A percentile compares a stretch with the other conserved stretches of the same genome.
These are phyloP conservation scores for Stentor roeselii DNA, from an alignment of 73 alveolate species.

Conservation along the genomic window DNA sequence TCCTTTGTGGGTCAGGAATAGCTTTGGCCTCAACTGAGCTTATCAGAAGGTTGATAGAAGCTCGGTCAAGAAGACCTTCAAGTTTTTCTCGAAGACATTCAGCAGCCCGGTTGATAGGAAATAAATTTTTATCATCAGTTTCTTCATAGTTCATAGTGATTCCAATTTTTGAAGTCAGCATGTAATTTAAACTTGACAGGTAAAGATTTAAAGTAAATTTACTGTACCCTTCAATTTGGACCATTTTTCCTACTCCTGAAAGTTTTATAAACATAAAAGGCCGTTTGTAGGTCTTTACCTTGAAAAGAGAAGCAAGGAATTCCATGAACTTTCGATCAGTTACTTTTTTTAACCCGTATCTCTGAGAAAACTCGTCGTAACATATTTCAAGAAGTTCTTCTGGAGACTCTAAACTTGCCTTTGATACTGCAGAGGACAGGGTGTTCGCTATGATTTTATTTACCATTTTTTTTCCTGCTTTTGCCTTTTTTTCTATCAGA, in stretches of 20 bases:
- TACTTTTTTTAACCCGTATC: slow-evolving; percentile 7
- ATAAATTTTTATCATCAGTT: not conserved
- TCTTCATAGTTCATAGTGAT: slow-evolving; percentile 12
- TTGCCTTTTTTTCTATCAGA: not conserved
- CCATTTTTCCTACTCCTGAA: not conserved
- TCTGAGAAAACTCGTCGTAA: slow-evolving; percentile 22
- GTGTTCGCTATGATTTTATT: slow-evolving; percentile 9
- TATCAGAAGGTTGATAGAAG: not conserved
- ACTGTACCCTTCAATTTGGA: not conserved
- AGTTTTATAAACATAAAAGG: not conserved
- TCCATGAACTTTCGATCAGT: slow-evolving; percentile 12
- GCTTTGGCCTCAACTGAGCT: not conserved
- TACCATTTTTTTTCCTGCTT: not conserved
- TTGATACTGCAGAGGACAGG: no score
- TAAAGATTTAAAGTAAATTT: not conserved
- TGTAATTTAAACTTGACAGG: not conserved
- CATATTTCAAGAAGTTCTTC: not conserved
- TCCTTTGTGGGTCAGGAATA: slow-evolving; percentile 10
- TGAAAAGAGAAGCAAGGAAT: not conserved
- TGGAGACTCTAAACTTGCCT: not conserved
- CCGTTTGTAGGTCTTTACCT: not conserved
- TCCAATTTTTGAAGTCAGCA: slow-evolving; percentile 7
- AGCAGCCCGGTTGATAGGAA: slow-evolving; percentile 16
- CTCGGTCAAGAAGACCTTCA: not conserved
- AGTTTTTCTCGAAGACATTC: slow-evolving; percentile 17